Evolutionary conservation across 2,329 filamentous ascomycete genomes (phyloP), one percentile per base, ranked within the genome.

Genomic region (Colletotrichum melonis): DNA sequence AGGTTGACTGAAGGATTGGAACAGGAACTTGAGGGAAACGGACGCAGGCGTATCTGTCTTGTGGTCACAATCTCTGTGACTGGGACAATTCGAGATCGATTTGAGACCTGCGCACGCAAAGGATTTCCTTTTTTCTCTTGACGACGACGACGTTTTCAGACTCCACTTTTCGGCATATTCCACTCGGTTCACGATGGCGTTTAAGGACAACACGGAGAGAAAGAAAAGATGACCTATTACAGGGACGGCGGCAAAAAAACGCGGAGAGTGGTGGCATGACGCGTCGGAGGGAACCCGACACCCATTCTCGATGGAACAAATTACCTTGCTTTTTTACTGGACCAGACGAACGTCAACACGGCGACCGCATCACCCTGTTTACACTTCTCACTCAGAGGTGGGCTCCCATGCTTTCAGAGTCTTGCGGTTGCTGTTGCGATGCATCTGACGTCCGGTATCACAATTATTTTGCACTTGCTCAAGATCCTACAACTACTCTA

Each of bases 111-210:
- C 42, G 38, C 46, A 19, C n/a, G 30, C 32, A n/a, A 46, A 22
- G 60, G 49, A 49, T 63, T 56, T 74, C 16, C 24, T 68, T 67
- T 72, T 67, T 70, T 63, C 65, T 73, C 57, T 63, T 75, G 69
- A 69, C 60, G 55, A 70, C 5, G 59, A 49, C 69, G 19, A 72
- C 22, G 28, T 58, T 67, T 60, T 66, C 66, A 24, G 32, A 26
- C 59, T 16, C n/a, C 16, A 54, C 52, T n/a, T 26, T 52, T 65
- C 62, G 65, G 67, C 69, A 71, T 68, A 52, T 38, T 58, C 55
- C 22, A 32, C n/a, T 62, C 24, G 38, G 60, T 64, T 59, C 59
- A 24, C 26, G 19, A 69, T 35, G 70, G 70, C 66, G 70, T 63
- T 72, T 46, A 54, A 22, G 66, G 67, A 69, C 42, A 42, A 72